Evolutionary conservation across 345 rosid species (phyloP), one percentile per base, ranked within the genome.

Genomic region (Adansonia digitata): DNA sequence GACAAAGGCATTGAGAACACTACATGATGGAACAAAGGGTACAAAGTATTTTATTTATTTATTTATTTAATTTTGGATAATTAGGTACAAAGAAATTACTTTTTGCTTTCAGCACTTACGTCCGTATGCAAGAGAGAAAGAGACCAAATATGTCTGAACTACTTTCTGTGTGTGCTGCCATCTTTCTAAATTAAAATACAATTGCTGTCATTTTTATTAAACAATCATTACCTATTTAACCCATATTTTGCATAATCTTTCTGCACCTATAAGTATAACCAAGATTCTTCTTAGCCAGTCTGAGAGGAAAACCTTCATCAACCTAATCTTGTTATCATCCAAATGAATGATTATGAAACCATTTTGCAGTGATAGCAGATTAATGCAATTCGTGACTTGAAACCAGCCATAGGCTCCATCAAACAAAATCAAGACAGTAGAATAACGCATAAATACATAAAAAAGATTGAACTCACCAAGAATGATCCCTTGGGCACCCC

Each of bases 401-500:
- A 55, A 60, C 18, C 45, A 27, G 52, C 49, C 46, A 18, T 66
- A 26, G 14, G 56, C 34, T 71, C 45, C 59, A 67, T 43, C 24
- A 29, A 74, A 46, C 39, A 42, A 74, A 77, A 81, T 46, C 68
- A 67, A 56, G 48, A 61, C 34, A 67, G 51, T 42, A 51, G 69
- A 17, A 39, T 48, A 49, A 35, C 20, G 65, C 45, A n/a, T 57
- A 56, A 27, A 72, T 7, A 24, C 15, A 51, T 15, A 18, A 3
- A 29, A 73, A 77, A 40, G 17, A 78, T n/a, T 70, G 56, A 65
- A 75, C 93, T 37, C 82, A 94, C 98, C 97, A 0, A 94, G 97
- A 71, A 94, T 80, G 80, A 94, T 94, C 74, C 98, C 98, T 74
- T 94, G 97, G 34, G 92, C 95, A 77, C 92, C 92, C 85, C 98